Base-by-base conservation (phyloP, 805 yeast genomes). In the Candida oleophila region DNA sequence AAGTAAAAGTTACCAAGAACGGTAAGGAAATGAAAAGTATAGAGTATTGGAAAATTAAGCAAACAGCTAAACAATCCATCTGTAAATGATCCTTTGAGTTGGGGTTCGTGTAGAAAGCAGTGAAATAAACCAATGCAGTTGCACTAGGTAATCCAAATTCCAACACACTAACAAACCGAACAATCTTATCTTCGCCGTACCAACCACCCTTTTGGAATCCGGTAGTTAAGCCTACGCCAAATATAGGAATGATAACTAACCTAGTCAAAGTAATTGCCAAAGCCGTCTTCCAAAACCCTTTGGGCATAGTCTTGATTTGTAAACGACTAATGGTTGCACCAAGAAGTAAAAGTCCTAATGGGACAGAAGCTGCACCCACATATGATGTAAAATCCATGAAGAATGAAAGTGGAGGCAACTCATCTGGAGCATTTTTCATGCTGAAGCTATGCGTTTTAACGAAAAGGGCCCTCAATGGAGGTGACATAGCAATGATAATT, bases 251-350 rank as follows among this genome's bases (percentile, higher is more conserved):
- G 0, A 91, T 53, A 8, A 85, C 77, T 30, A 91, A 68, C 51
- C 92, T 76, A 32, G 80, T 62, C 0, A 76, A 46, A 0, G 85
- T 77, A 59, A 90, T 68, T 45, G 75, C 64, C 2, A 82, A 54
- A 0, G 89, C 82, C 0, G 88, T 78, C 55, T 80, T 78, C 83
- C 85, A 81, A 54, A 87, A 84, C 1, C 92, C 92, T 12, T 73
- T 69, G 1, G 91, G 89, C 55, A 90, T 67, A 3, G 69, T 57
- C 4, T 69, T 71, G 18, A 90, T 64, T 50, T 80, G 69, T 43
- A 92, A 73, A 41, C 97, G 70, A 1, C 96, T 87, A 37, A 92
- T 81, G 1, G 96, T 89, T 15, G 92, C 96, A 1, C 98, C 98
- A 22, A 92, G 65, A 48, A 92, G 59, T 39, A 89, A 62, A 49